Percentiles rank a stretch among this genome's conserved stretches.
phyloP scores from a whole-genome alignment of 441 rosid genomes.

The Euphorbia corollata region DNA sequence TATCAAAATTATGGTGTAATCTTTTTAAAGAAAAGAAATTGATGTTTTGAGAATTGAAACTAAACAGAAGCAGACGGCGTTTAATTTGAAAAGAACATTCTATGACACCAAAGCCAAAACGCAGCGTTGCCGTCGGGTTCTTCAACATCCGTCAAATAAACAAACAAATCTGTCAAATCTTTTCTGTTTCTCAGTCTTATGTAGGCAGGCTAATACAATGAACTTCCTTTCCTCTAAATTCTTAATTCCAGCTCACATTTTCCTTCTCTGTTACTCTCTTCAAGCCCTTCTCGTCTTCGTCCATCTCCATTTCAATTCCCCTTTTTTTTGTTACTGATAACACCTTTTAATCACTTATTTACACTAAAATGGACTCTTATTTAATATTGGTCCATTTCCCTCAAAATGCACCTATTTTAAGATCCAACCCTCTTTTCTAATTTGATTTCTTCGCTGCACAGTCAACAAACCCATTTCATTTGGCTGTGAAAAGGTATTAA shows the following conservation, averaged over 20 bases:
- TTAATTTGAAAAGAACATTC: conserved; percentile 4
- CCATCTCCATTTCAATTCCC: neutral
- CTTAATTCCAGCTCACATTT: conserved; percentile 22
- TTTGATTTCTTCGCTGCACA: neutral
- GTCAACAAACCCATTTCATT: neutral
- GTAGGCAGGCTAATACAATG: neutral
- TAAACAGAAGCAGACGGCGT: neutral
- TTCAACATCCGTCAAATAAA: neutral
- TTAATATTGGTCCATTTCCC: neutral
- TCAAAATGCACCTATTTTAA: conserved; percentile 11
- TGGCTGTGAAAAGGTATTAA: neutral
- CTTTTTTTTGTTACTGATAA: neutral
- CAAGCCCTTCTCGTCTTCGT: conserved; percentile 33
- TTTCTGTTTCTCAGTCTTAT: neutral
- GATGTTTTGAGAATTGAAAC: too few species aligned
- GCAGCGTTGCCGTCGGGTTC: conserved; percentile 6
- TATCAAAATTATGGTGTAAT: neutral
- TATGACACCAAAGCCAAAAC: neutral
- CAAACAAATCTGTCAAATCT: neutral
- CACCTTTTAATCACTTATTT: neutral
- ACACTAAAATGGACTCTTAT: neutral
- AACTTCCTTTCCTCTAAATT: neutral
- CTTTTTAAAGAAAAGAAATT: neutral
- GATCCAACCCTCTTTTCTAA: conserved; percentile 3
- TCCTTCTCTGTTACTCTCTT: conserved; percentile 25